Conservation (phyloP, 805 yeast species). For the Metschnikowia kunwiensis region DNA sequence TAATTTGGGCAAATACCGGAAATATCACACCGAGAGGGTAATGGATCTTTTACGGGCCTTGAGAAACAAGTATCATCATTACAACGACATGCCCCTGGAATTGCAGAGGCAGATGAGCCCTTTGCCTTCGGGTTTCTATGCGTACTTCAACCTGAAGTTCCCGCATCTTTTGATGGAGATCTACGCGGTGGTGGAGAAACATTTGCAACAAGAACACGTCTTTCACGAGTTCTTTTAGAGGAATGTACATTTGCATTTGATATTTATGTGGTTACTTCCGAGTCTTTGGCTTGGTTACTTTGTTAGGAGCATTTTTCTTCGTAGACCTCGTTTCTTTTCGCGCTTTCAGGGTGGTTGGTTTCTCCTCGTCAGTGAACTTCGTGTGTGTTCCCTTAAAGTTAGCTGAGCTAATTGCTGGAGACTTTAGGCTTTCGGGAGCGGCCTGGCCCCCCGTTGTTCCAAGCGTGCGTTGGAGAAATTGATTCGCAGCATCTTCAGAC, state of each 20-base stretch:
- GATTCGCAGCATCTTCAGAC: constrained; percentile 38
- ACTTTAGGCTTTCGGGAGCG: constrained; percentile 23
- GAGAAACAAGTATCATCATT: constrained; percentile 93
- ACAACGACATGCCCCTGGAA: constrained; percentile 75
- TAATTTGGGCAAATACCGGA: constrained; percentile 86
- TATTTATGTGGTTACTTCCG: constrained; percentile 1
- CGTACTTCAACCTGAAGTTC: constrained; percentile 69
- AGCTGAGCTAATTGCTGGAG: constrained; percentile 52
- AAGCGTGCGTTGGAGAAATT: constrained; percentile 45
- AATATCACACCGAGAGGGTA: constrained; percentile 72
- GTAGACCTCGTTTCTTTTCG: too few relatives aligned
- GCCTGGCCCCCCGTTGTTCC: constrained; percentile 36
- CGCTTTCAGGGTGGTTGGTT: too few relatives aligned
- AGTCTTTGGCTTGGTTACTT: constrained; percentile 6
- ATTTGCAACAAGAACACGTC: constrained; percentile 62
- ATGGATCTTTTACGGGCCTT: constrained; percentile 87
- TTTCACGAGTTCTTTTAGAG: constrained; percentile 39
- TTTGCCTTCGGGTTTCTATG: constrained; percentile 79
- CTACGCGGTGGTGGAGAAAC: constrained; percentile 56
- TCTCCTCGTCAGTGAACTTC: constrained; percentile 35
- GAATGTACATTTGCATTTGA: neutral
- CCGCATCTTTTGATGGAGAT: constrained; percentile 77
- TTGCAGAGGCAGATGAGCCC: constrained; percentile 69
- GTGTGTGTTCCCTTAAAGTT: constrained; percentile 56
- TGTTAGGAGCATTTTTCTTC: neutral